These are phyloP conservation scores for Wallacemonas sp. DNA, from an alignment of 208 protist genomes.

Conservation along the genomic window DNA sequence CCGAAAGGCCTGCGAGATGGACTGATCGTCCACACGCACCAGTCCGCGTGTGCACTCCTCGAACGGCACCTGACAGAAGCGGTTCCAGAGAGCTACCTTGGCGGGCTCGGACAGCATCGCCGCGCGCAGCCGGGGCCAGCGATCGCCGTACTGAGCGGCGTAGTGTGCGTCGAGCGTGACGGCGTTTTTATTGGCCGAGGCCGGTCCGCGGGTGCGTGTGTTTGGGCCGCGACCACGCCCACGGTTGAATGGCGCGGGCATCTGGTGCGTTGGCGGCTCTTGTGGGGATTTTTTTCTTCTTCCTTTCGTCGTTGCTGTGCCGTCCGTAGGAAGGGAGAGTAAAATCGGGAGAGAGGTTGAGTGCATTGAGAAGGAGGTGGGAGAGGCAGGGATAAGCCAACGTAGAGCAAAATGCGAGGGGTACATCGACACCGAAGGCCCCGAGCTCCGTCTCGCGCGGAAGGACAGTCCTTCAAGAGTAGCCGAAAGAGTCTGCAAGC, in stretches of 20 bases:
- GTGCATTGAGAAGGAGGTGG: constrained; percentile 7
- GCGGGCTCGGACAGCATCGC: constrained; percentile 40
- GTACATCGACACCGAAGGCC: no score
- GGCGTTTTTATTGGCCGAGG: constrained; percentile 5
- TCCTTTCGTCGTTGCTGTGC: background rate
- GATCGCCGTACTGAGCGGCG: constrained; percentile 62
- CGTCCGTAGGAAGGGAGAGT: no score
- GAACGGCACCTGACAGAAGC: constrained; percentile 78
- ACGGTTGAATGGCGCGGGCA: background rate
- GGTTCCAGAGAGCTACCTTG: constrained; percentile 83
- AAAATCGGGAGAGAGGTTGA: background rate
- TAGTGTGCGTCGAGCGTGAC: constrained; percentile 74
- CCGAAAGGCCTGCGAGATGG: constrained; percentile 48
- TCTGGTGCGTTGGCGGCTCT: background rate
- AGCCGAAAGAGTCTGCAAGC: no score
- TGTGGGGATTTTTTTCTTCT: background rate
- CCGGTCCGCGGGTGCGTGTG: background rate
- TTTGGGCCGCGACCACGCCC: background rate
- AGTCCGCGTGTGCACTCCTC: constrained; percentile 51
- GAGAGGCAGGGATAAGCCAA: no score
- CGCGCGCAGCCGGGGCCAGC: constrained; percentile 63
- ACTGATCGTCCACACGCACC: constrained; percentile 48
- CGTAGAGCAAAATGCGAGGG: no score
- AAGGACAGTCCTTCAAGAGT: no score
- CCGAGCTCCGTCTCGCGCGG: no score